Conservation (phyloP, 805 yeast genomes). For the Zygoascus flipseniorum region DNA sequence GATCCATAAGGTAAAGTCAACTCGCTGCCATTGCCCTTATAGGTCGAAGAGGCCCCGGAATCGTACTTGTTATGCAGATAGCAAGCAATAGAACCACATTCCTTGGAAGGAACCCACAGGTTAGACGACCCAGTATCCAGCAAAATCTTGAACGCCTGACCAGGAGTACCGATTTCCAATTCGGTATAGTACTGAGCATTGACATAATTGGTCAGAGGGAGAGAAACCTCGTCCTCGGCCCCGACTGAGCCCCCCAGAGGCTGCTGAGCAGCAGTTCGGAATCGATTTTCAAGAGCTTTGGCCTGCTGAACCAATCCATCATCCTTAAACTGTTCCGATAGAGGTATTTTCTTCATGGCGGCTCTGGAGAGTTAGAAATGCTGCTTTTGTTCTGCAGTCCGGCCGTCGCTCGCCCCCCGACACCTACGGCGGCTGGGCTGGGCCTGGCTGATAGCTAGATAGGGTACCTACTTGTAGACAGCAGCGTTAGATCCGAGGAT, state of each 20-base stretch:
- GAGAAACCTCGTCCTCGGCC: slow-evolving; percentile 45
- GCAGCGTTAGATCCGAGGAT: not conserved
- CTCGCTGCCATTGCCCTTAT: slow-evolving; percentile 77
- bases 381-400: too few species aligned
- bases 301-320: slow-evolving; percentile 36
- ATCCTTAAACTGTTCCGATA: slow-evolving; percentile 48
- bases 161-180: slow-evolving; percentile 85
- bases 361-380: slow-evolving; percentile 31
- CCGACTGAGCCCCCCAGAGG: slow-evolving; percentile 23
- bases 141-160: slow-evolving; percentile 86
- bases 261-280: slow-evolving; percentile 30
- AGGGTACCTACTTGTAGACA: not conserved
- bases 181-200: slow-evolving; percentile 97
- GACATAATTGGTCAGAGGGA: slow-evolving; percentile 85
- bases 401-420: not conserved
- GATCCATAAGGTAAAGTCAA: slow-evolving; percentile 87
- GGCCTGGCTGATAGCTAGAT: not conserved
- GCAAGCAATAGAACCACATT: slow-evolving; percentile 92
- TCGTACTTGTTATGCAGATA: slow-evolving; percentile 88
- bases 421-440: not conserved
- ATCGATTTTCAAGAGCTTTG: slow-evolving; percentile 52
- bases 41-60: slow-evolving; percentile 72
- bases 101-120: slow-evolving; percentile 89
- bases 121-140: slow-evolving; percentile 96
- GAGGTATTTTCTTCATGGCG: slow-evolving; percentile 50